A percentile compares a stretch with the other conserved stretches of the same genome.
Evolutionary conservation across 768 basidiomycete species (phyloP).

Genomic region (Kwoniella sp.): DNA sequence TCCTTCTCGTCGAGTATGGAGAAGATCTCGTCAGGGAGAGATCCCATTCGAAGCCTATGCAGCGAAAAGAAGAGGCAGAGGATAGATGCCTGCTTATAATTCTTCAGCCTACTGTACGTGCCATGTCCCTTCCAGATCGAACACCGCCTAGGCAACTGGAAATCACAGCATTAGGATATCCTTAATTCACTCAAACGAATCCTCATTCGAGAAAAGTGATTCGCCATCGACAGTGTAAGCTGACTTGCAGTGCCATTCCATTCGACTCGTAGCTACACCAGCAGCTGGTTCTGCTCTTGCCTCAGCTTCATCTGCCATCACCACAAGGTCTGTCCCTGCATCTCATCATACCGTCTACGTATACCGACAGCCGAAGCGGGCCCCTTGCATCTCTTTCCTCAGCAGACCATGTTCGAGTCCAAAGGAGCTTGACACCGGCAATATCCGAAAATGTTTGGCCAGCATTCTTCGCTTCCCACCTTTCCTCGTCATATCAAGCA

Average conservation of each 20-base stretch:
- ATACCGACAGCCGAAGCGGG: too few relatives aligned
- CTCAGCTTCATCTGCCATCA: conserved; percentile 18
- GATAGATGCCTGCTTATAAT: conserved; percentile 17
- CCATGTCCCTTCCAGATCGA: neutral
- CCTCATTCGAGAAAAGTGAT: too few relatives aligned
- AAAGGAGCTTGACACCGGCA: neutral
- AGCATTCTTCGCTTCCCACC: conserved; percentile 16
- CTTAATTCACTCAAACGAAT: too few relatives aligned
- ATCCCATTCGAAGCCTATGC: neutral
- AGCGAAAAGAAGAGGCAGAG: neutral
- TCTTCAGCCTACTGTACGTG: conserved; percentile 14
- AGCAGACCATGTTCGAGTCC: neutral
- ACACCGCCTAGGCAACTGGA: too few relatives aligned
- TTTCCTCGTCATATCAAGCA: neutral
- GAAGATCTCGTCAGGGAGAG: neutral
- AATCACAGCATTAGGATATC: too few relatives aligned
- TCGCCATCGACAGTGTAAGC: neutral
- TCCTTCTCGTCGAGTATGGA: conserved; percentile 4
- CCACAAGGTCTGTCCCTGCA: conserved; percentile 24
- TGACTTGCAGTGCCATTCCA: neutral
- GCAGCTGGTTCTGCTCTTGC: conserved; percentile 19
- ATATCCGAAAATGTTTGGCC: conserved; percentile 20
- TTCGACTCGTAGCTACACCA: conserved; percentile 12
- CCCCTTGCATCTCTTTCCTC: too few relatives aligned
- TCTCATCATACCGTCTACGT: conserved; percentile 5